A percentile compares a stretch with the other conserved stretches of the same genome.
phyloP scores from a whole-genome alignment of 2,329 filamentous ascomycete species.

The Ophiostoma ips region DNA sequence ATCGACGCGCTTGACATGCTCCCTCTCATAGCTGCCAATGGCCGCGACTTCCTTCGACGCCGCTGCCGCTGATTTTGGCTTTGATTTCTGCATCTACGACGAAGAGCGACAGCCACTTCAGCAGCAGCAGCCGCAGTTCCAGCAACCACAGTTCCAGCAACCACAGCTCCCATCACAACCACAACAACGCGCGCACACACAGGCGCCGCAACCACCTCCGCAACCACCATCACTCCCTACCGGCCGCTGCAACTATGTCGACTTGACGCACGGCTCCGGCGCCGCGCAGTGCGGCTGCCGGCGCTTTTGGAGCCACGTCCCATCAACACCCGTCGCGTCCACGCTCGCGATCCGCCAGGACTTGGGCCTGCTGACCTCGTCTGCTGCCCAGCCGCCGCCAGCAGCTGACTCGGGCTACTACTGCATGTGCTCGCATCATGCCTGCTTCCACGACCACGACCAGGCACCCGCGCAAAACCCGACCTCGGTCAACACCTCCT shows the following conservation, averaged over 20 bases:
- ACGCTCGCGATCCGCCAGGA: constrained; percentile 14
- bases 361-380: constrained; percentile 11
- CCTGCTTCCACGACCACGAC: constrained; percentile 43
- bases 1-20: constrained; percentile 7
- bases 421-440: constrained; percentile 52
- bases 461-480: constrained; percentile 15
- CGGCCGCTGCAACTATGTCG: constrained; percentile 44
- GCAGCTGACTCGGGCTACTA: constrained; percentile 29
- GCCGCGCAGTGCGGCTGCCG: constrained; percentile 44
- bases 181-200: background rate
- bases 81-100: constrained; percentile 29
- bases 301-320: constrained; percentile 41
- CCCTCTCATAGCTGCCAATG: constrained; percentile 29
- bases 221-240: constrained; percentile 27
- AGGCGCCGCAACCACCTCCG: constrained; percentile 8
- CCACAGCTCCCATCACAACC: background rate
- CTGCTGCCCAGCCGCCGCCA: constrained; percentile 8
- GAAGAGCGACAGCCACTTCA: background rate
- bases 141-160: too few species aligned
- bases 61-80: constrained; percentile 19
- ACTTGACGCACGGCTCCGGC: constrained; percentile 36
- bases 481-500: constrained; percentile 8
- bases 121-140: background rate
- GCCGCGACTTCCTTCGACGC: constrained; percentile 36
- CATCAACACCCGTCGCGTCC: constrained; percentile 16